phyloP scores from a whole-genome alignment of 2,329 filamentous ascomycete species.

The Penicillium sp. region DNA sequence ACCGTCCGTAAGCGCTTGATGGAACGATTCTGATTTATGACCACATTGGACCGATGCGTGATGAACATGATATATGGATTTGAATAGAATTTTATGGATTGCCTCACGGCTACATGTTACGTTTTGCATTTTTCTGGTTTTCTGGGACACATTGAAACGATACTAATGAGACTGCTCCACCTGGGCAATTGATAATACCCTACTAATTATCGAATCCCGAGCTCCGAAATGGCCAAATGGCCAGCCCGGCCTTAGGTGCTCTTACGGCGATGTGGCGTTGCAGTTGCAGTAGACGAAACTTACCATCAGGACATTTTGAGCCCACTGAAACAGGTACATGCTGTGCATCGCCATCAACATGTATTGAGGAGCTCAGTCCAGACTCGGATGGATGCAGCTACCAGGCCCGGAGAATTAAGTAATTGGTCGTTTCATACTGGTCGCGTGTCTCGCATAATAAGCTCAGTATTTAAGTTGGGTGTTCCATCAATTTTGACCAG shows the following conservation, averaged over 20 bases:
- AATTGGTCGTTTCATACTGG: background rate
- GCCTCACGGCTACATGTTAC: background rate
- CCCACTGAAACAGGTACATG: too few species aligned
- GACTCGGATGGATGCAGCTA: background rate
- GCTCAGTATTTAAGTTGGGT: background rate
- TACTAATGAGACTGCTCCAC: background rate
- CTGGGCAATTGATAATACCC: background rate
- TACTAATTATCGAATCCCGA: background rate
- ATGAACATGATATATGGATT: background rate
- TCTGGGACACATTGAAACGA: background rate
- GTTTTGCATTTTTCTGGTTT: background rate
- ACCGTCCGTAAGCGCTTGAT: conserved; percentile 83
- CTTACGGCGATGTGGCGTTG: too few species aligned
- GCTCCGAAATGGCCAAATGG: background rate
- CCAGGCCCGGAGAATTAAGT: background rate
- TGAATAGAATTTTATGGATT: background rate
- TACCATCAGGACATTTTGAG: too few species aligned
- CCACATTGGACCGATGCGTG: background rate
- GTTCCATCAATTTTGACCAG: background rate
- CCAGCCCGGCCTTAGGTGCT: background rate
- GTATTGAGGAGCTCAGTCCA: too few species aligned
- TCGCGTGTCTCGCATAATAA: background rate
- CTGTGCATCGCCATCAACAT: too few species aligned
- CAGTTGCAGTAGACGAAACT: too few species aligned
- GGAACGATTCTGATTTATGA: conserved; percentile 65